Conservation (phyloP, 208 protist genomes). For the Leishmania turanica region DNA sequence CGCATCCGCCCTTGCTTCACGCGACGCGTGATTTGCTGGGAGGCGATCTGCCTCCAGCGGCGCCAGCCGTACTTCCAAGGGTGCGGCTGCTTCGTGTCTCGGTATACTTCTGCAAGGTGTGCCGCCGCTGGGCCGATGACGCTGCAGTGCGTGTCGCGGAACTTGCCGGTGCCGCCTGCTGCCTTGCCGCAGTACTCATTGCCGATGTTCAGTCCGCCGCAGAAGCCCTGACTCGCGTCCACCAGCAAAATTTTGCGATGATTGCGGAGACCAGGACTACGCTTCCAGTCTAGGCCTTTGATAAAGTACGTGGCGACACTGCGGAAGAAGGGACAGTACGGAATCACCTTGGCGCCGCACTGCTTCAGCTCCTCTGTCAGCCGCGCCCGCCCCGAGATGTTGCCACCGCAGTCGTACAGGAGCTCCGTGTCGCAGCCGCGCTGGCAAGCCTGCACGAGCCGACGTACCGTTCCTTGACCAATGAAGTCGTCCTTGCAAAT, state of each 20-base stretch:
- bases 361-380: conserved; percentile 74
- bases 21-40: conserved; percentile 45
- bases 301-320: conserved; percentile 71
- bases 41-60: conserved; percentile 85
- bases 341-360: conserved; percentile 77
- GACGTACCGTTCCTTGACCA: conserved; percentile 66
- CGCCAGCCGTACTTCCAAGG: conserved; percentile 81
- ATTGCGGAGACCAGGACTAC: conserved; percentile 88
- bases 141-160: conserved; percentile 88
- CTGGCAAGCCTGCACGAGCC: conserved; percentile 67
- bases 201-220: conserved; percentile 93
- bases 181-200: conserved; percentile 89
- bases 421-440: conserved; percentile 84
- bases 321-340: conserved; percentile 85
- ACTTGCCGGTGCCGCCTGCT: conserved; percentile 71
- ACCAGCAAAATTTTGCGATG: conserved; percentile 92
- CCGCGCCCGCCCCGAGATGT: conserved; percentile 81
- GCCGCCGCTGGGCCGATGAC: conserved; percentile 73
- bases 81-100: conserved; percentile 85
- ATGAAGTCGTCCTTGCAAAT: conserved; percentile 93
- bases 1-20: conserved; percentile 39
- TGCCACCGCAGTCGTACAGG: conserved; percentile 91
- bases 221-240: conserved; percentile 84
- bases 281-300: conserved; percentile 70
- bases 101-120: conserved; percentile 84